Evolutionary conservation across 2,329 filamentous ascomycete species (phyloP), one percentile per base, ranked within the genome.

Genomic region (Verticillium tricorpus): DNA sequence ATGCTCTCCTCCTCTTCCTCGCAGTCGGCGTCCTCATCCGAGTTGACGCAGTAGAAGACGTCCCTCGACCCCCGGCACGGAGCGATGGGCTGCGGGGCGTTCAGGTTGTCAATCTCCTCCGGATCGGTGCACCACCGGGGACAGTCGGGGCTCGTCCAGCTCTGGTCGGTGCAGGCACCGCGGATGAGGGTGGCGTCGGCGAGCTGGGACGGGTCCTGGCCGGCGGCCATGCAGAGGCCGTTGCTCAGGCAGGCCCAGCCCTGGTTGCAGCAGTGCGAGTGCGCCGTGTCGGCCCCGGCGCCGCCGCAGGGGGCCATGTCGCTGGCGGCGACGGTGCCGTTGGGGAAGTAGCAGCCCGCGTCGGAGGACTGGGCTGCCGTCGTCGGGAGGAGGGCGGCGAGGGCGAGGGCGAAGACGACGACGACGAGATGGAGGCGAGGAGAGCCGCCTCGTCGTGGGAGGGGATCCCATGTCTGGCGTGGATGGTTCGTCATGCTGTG

Each of bases 201-300:
- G 19, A 58, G 57, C 22, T 58, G 40, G 15, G 35, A 25, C n/a
- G 57, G 57, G 14, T 58, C 57, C 37, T 58, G 37, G 5, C 39
- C 57, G 14, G 57, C 57, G 37, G 37, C 35, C 57, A 58, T 58
- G 17, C 57, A 58, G 57, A 58, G 57, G 37, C 57, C 57, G 57
- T 58, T 58, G 57, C 37, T 45, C 22, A 58, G 57, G 25, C 57
- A 58, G 22, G 25, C 40, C 57, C 57, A 58, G 57, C 57, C 57
- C 39, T 17, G 37, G 57, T 40, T 58, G 25, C 57, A 58, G 37
- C 57, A 58, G 6, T 39, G 17, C 57, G 57, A 58, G 57, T 58
- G 57, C 11, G 37, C 25, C 57, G 57, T 58, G 55, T 57, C 55
- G 32, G 55, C 32, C 19, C 39, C 57, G 25, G 11, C 39, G 57